Conservation (phyloP, 768 basidiomycete species). For the Phaffia tasmanica region DNA sequence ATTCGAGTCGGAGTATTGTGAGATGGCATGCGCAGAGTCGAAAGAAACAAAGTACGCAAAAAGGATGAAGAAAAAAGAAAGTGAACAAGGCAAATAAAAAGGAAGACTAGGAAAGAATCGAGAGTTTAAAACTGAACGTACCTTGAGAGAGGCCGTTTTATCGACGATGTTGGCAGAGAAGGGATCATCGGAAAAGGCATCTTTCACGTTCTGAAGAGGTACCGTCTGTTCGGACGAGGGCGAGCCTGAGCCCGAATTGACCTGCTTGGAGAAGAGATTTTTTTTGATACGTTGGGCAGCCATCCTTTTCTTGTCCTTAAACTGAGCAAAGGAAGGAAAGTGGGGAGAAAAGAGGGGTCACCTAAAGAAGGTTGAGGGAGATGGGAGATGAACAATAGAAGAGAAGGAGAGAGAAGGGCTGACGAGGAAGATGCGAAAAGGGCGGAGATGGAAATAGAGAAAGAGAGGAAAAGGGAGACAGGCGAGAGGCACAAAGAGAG, state of each 20-base stretch:
- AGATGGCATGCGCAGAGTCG: not conserved
- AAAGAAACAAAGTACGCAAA: no score
- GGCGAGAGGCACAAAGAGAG: no score
- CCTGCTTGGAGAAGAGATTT: slow-evolving; percentile 15
- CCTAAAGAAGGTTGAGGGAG: no score
- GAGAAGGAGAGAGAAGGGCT: no score
- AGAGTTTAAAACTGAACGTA: not conserved
- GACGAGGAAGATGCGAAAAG: no score
- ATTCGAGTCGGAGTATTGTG: no score
- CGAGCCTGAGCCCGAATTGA: not conserved
- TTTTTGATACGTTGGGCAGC: slow-evolving; percentile 17
- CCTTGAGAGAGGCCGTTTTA: slow-evolving; percentile 5
- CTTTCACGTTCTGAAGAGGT: not conserved
- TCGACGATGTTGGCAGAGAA: slow-evolving; percentile 1
- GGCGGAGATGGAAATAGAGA: no score
- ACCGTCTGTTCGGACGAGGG: not conserved
- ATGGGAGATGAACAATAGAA: no score
- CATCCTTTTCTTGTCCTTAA: slow-evolving; percentile 1
- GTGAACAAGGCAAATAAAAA: no score
- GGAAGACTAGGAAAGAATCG: no score
- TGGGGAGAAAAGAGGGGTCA: no score
- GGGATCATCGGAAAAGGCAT: not conserved
- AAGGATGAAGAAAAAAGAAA: not conserved
- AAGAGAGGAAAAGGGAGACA: no score
- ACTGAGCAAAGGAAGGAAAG: not conserved